A percentile compares a stretch with the other conserved stretches of the same genome.
Evolutionary conservation across 768 basidiomycete species (phyloP).

Genomic region (Goffeauzyma gilvescens): DNA sequence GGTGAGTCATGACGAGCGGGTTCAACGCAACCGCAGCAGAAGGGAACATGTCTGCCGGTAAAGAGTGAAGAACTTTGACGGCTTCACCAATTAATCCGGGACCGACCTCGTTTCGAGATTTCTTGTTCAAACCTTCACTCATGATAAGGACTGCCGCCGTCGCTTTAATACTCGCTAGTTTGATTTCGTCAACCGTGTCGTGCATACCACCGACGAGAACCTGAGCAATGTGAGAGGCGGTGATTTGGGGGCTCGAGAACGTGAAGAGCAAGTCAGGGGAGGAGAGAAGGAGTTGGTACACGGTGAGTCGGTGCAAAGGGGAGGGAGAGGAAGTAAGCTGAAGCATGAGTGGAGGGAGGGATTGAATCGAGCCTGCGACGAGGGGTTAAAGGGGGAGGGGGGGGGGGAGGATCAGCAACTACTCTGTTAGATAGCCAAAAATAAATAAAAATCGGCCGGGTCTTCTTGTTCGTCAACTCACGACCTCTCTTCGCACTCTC

Average conservation of each 20-base stretch:
- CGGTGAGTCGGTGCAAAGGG: slow-evolving; percentile 9
- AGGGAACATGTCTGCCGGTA: too few relatives aligned
- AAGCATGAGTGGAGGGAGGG: slow-evolving; percentile 2
- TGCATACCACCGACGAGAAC: slow-evolving; percentile 11
- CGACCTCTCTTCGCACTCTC: slow-evolving; percentile 4
- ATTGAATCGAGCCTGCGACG: slow-evolving; percentile 1
- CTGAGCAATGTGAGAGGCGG: slow-evolving; percentile 11
- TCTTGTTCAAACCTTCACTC: background rate
- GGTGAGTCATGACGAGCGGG: background rate
- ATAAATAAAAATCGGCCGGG: too few relatives aligned
- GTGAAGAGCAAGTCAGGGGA: slow-evolving; percentile 1
- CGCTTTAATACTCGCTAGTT: background rate
- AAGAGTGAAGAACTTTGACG: too few relatives aligned
- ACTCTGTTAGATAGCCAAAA: too few relatives aligned
- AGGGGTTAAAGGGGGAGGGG: too few relatives aligned
- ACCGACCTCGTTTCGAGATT: slow-evolving; percentile 5
- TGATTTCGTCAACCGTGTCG: slow-evolving; percentile 6
- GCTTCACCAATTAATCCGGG: slow-evolving; percentile 9
- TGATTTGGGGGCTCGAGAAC: slow-evolving; percentile 1
- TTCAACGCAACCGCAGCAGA: too few relatives aligned
- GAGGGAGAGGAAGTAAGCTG: slow-evolving; percentile 4
- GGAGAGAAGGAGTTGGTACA: slow-evolving; percentile 7
- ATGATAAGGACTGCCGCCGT: background rate
- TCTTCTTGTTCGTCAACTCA: too few relatives aligned
- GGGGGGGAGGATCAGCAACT: too few relatives aligned